A percentile compares a stretch with the other conserved stretches of the same genome.
Evolutionary conservation across 1,284 basidiomycete species (phyloP).

Genomic region (Pyrrhoderma lamaoense): DNA sequence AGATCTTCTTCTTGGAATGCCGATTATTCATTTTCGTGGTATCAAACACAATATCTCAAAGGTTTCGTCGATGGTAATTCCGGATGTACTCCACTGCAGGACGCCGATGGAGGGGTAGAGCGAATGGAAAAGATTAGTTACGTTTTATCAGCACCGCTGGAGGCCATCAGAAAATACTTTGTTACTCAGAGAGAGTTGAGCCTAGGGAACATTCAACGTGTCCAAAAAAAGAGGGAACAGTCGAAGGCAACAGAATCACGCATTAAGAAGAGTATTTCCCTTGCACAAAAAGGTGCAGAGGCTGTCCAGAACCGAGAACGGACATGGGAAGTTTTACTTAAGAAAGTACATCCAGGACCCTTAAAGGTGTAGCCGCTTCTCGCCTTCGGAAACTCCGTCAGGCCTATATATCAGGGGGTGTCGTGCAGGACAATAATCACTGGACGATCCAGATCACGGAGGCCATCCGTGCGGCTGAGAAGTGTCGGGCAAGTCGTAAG

Average conservation of each 20-base stretch:
- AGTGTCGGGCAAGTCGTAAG: conserved; percentile 24
- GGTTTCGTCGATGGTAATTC: conserved; percentile 39
- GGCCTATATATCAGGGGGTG: conserved; percentile 50
- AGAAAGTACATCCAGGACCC: conserved; percentile 44
- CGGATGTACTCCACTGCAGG: conserved; percentile 44
- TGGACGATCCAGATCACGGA: conserved; percentile 54
- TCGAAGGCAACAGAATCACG: conserved; percentile 23
- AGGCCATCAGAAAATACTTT: conserved; percentile 43
- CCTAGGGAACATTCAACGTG: conserved; percentile 35
- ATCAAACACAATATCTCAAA: conserved; percentile 57
- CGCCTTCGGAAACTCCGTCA: conserved; percentile 47
- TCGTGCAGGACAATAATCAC: conserved; percentile 39
- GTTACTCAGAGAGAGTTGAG: conserved; percentile 32
- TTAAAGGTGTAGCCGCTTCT: conserved; percentile 39
- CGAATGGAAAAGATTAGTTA: conserved; percentile 42
- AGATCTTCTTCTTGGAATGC: conserved; percentile 52
- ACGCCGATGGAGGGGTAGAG: conserved; percentile 32
- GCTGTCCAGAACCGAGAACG: conserved; percentile 46
- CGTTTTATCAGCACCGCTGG: conserved; percentile 49
- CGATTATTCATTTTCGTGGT: conserved; percentile 55
- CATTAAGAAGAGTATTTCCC: conserved; percentile 25
- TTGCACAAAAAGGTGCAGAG: conserved; percentile 37
- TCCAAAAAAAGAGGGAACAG: conserved; percentile 20
- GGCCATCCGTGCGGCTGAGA: conserved; percentile 15
- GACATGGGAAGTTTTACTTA: conserved; percentile 56